A percentile compares a stretch with the other conserved stretches of the same genome.
Evolutionary conservation across 148 eudicot species (phyloP).

Genomic region (Camellia lanceoleosa): DNA sequence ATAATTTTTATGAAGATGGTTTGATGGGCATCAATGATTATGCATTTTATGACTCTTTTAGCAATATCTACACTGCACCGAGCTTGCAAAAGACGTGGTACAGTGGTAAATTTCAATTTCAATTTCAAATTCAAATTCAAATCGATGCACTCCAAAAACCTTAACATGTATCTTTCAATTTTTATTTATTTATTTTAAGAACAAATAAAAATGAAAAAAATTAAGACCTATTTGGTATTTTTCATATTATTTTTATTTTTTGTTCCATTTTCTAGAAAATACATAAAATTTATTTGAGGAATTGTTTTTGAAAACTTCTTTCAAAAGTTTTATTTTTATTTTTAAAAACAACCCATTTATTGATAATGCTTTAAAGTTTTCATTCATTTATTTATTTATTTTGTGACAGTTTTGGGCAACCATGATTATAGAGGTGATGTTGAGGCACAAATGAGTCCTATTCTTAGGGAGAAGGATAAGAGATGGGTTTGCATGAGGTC

Average conservation of each 20-base stretch:
- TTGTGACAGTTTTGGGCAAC: slow-evolving; percentile 62
- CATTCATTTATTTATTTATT: background rate
- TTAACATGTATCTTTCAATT: too few species aligned
- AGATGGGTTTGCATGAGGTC: slow-evolving; percentile 74
- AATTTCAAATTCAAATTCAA: too few species aligned
- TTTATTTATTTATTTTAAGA: too few species aligned
- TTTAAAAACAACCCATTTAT: background rate
- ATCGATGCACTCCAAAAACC: too few species aligned
- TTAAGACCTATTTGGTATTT: too few species aligned
- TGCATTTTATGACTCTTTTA: slow-evolving; percentile 58
- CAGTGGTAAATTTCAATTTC: slow-evolving; percentile 31
- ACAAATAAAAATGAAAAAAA: too few species aligned
- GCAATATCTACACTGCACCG: slow-evolving; percentile 57
- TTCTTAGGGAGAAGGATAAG: slow-evolving; percentile 43
- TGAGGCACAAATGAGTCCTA: slow-evolving; percentile 56
- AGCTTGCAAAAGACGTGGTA: slow-evolving; percentile 83
- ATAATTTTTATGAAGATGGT: slow-evolving; percentile 72
- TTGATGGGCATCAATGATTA: slow-evolving; percentile 54
- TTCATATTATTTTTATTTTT: too few species aligned
- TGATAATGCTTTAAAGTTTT: background rate
- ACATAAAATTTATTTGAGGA: too few species aligned
- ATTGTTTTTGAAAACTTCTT: too few species aligned
- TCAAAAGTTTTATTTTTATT: too few species aligned
- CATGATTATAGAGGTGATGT: slow-evolving; percentile 83
- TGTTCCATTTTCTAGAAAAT: too few species aligned